Percentiles rank a stretch among this genome's conserved stretches.
phyloP scores from a whole-genome alignment of 2,329 filamentous ascomycete genomes.

The Fusarium incarnatum region DNA sequence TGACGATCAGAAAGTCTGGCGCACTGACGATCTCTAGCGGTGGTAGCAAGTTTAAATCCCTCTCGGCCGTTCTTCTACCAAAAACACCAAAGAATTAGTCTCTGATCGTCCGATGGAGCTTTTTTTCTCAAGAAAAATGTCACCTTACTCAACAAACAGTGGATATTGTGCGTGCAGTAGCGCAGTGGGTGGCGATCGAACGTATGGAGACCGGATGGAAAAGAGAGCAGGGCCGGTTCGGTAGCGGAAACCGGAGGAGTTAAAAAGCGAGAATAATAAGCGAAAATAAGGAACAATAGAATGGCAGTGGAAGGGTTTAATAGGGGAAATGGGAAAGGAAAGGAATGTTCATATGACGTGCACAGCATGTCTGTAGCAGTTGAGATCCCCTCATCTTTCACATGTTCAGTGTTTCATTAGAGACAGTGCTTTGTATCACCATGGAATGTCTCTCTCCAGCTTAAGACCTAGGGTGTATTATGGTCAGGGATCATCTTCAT shows the following conservation, averaged over 20 bases:
- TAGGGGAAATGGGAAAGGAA: conserved; percentile 4
- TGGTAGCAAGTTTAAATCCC: conserved; percentile 9
- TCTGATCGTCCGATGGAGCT: conserved; percentile 13
- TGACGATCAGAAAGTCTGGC: background rate
- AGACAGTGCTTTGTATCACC: conserved; percentile 16
- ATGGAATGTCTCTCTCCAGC: background rate
- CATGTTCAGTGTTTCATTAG: conserved; percentile 17
- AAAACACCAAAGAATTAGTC: conserved; percentile 14
- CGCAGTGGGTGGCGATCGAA: conserved; percentile 21
- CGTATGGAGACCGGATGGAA: conserved; percentile 13
- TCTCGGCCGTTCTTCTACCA: conserved; percentile 4
- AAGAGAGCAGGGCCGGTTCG: conserved; percentile 13
- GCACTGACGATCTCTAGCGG: conserved; percentile 18
- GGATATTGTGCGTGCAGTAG: background rate
- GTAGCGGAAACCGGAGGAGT: conserved; percentile 7
- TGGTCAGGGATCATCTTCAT: background rate
- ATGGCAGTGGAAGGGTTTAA: conserved; percentile 2
- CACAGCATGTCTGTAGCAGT: conserved; percentile 7
- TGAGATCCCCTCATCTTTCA: conserved; percentile 24
- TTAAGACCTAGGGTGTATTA: too few relatives aligned
- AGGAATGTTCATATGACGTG: conserved; percentile 36
- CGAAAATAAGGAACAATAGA: conserved; percentile 6
- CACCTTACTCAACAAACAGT: conserved; percentile 31
- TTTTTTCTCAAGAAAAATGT: conserved; percentile 4
- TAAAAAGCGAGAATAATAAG: background rate